Percentiles rank a stretch among this genome's conserved stretches.
Conservation (phyloP, 805 yeast genomes). For the Crinitomyces ghanaensis region DNA sequence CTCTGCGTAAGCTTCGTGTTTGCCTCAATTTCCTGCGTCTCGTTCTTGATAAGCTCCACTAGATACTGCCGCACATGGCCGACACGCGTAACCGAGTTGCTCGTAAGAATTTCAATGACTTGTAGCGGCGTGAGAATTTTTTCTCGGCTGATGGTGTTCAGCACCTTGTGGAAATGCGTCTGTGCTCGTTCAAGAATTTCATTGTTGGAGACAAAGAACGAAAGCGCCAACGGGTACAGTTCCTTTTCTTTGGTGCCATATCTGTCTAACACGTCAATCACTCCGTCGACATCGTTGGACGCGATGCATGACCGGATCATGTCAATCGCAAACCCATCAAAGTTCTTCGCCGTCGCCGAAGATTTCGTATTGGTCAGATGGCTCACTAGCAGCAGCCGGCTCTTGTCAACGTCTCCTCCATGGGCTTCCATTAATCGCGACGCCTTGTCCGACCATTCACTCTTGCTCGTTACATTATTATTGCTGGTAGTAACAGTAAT, state of each 20-base stretch:
- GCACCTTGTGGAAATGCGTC: constrained; percentile 37
- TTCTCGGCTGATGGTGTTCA: constrained; percentile 40
- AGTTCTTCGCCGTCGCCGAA: too few species aligned
- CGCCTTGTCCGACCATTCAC: constrained; percentile 61
- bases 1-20: constrained; percentile 55
- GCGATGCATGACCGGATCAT: constrained; percentile 56
- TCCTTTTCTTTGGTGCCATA: constrained; percentile 55
- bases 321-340: constrained; percentile 45
- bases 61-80: constrained; percentile 65
- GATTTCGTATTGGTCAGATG: constrained; percentile 33
- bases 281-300: constrained; percentile 43
- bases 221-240: constrained; percentile 53
- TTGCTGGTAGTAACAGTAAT: neutral
- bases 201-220: constrained; percentile 47
- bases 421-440: constrained; percentile 36
- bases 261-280: constrained; percentile 44
- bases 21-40: constrained; percentile 54
- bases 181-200: constrained; percentile 42
- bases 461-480: constrained; percentile 16
- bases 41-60: constrained; percentile 45
- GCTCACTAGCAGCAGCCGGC: constrained; percentile 43
- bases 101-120: constrained; percentile 55
- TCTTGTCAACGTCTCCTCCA: constrained; percentile 41
- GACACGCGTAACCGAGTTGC: constrained; percentile 51
- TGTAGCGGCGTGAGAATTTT: constrained; percentile 64